Evolutionary conservation across 768 basidiomycete species (phyloP), one percentile per base, ranked within the genome.

Genomic region (Leucocoprinus sp.): DNA sequence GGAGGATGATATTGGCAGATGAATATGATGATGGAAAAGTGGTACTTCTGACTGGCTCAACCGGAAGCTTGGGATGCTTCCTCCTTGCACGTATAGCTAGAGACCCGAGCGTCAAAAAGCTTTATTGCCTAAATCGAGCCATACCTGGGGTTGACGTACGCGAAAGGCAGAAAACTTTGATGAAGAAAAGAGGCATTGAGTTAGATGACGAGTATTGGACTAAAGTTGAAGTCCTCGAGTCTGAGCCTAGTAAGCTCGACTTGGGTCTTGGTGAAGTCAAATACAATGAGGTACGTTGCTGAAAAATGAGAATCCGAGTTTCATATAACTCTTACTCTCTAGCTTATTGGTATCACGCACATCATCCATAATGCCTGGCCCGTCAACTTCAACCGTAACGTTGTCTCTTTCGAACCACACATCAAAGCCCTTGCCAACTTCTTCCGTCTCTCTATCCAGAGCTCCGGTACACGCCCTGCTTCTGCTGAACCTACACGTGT

Each of bases 381-480:
- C 1, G 64, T 73, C 37, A 64, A 74, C 40, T 72, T 71, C 48
- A 71, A 65, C 42, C 43, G 68, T 26, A 56, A 56, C 2, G 55
- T 74, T 8, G 56, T 64, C 5, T 71, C 72, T 1, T 70, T 73
- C 42, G 70, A 71, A 27, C 63, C 65, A 3, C 69, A 59, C 42
- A 58, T 74, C 9, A 60, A 56, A 28, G 64, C 56, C 1, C 27
- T 42, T 4, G 23, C 55, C 52, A 14, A 62, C 60, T 2, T 54
- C 58, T 1, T 56, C 54, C 38, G 52, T 51, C 1, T 49, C 50
- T n/a, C 54, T 44, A 24, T 62, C 11, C 42, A 60, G 24, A 68
- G 62, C 4, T 63, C 65, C 43, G 60, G 71, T 9, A 60, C 56
- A 15, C 57, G 4, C 60, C 64, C 18, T 59, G 60, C 0, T 60